Base-by-base conservation (phyloP, 345 rosid species). In the Rhodomyrtus tomentosa region DNA sequence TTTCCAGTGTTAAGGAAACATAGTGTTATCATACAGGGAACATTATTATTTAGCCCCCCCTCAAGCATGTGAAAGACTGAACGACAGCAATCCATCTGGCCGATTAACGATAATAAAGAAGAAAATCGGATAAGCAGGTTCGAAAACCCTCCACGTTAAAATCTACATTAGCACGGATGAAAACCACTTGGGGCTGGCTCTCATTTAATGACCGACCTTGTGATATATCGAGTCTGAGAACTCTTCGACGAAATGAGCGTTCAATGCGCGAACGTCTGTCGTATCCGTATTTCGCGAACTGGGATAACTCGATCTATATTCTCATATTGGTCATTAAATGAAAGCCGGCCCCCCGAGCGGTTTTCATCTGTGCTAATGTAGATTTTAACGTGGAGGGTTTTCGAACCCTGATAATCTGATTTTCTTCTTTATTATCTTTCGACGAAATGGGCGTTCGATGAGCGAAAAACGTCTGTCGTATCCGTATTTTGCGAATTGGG, bases 1-100 rank as follows among this genome's bases (percentile, higher is more conserved):
- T 68, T 68, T 68, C 79, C 45, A 68, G 45, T 36, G 45, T 68
- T 68, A 68, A 68, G 79, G 79, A 68, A 68, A 68, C 79, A 68
- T 18, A 20, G 7, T 68, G 45, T 68, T 36, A 68, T 68, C 9
- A 5, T 4, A 8, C 9, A 36, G 79, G 79, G 79, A 68, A 68
- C 79, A 36, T 11, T 36, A 36, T 68, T 68, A 68, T 68, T 68
- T 36, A 36, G 79, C 20, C 11, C 45, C 76, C 40, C 45, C 45
- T 36, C 45, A 4, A 4, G 36, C 45, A 32, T 68, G 24, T 68
- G 45, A 68, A 68, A 20, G 25, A 2, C 45, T 68, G 45, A 36
- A 18, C 21, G 45, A 21, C 45, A 68, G 45, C 79, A 68, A 68
- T 20, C 79, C 45, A 36, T 68, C n/a, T 36, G 38, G 25, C 45